Conservation (phyloP, 164 flowering plant genomes). For the Berberis thunbergii region DNA sequence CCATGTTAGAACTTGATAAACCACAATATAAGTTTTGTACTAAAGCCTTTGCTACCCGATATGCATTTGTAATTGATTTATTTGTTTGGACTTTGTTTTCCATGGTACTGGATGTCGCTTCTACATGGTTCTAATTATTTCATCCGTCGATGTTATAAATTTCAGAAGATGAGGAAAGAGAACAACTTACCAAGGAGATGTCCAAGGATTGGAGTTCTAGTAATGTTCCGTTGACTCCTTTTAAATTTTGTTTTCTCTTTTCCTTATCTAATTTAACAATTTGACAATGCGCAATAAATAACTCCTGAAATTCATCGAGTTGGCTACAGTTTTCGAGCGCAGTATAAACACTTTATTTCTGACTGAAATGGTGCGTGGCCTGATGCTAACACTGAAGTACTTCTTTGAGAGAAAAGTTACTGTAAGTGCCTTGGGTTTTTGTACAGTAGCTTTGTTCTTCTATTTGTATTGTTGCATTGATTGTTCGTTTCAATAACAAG, state of each 20-base stretch:
- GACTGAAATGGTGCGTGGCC: slow-evolving; percentile 95
- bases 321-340: slow-evolving; percentile 74
- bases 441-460: neutral
- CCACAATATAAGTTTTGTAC: no score
- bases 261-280: neutral
- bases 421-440: slow-evolving; percentile 40
- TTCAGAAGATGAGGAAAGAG: slow-evolving; percentile 85
- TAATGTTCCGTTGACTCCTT: slow-evolving; percentile 14
- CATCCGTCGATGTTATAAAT: slow-evolving; percentile 4
- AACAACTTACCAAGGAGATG: slow-evolving; percentile 83
- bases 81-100: neutral
- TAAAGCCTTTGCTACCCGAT: no score
- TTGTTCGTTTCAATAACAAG: slow-evolving; percentile 3
- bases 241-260: neutral
- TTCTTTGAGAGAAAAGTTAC: slow-evolving; percentile 93
- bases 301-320: slow-evolving; percentile 10
- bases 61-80: no score
- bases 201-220: slow-evolving; percentile 94
- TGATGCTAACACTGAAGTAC: slow-evolving; percentile 81
- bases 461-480: neutral
- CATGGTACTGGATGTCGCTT: neutral
- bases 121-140: neutral
- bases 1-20: no score
- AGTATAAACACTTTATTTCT: slow-evolving; percentile 88
- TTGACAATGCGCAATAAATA: neutral